Evolutionary conservation across 2,329 filamentous ascomycete species (phyloP).

Genomic region (Nannizziopsis barbatae): DNA sequence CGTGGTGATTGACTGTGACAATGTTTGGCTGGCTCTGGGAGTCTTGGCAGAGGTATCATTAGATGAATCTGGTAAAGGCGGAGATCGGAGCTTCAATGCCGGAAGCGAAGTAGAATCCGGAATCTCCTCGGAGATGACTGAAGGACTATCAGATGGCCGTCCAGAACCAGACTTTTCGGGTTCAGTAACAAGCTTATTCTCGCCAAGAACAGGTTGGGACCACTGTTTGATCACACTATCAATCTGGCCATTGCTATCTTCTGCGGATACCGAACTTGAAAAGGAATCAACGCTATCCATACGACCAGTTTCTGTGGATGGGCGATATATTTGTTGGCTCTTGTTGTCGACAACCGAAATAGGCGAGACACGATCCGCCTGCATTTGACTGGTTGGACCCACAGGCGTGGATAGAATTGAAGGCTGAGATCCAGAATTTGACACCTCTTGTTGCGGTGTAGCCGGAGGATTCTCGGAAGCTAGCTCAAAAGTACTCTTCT

Average conservation of each 20-base stretch:
- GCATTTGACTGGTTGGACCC: neutral
- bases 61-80: constrained; percentile 6
- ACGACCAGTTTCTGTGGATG: constrained; percentile 18
- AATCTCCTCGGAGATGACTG: neutral
- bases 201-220: constrained; percentile 27
- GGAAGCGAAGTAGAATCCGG: constrained; percentile 10
- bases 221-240: constrained; percentile 37
- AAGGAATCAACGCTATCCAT: constrained; percentile 24
- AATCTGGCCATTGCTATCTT: constrained; percentile 27
- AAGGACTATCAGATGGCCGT: neutral
- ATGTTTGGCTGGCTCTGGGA: constrained; percentile 6
- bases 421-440: neutral
- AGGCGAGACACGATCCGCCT: neutral
- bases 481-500: constrained; percentile 13
- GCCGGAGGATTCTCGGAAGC: constrained; percentile 2
- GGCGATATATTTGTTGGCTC: neutral
- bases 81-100: constrained; percentile 8
- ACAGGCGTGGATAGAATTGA: neutral
- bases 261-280: constrained; percentile 20
- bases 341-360: neutral
- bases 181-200: constrained; percentile 2
- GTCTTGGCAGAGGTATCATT: constrained; percentile 3
- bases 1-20: constrained; percentile 14
- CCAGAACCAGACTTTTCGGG: neutral
- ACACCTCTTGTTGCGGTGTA: neutral